Evolutionary conservation across 108 stramenopile species (phyloP).

Genomic region (Cyclotella baltica): DNA sequence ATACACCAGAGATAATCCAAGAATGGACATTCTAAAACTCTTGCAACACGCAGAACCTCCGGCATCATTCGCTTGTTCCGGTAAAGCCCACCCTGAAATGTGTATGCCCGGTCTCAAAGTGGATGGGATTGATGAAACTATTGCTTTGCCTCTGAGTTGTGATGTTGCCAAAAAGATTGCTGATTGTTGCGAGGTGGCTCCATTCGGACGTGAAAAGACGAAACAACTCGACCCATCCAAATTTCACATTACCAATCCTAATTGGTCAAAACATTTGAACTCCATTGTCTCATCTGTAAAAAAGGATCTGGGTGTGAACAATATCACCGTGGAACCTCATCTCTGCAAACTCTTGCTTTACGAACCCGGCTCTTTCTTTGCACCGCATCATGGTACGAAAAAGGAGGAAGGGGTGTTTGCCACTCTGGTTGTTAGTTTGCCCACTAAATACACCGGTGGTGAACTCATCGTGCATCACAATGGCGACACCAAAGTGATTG

Average conservation of each 20-base stretch:
- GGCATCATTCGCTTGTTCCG: slow-evolving; percentile 7
- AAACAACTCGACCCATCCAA: slow-evolving; percentile 39
- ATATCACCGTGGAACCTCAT: slow-evolving; percentile 31
- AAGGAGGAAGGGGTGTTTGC: slow-evolving; percentile 58
- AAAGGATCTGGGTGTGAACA: slow-evolving; percentile 21
- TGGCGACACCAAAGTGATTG: slow-evolving; percentile 15
- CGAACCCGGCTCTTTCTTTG: slow-evolving; percentile 47
- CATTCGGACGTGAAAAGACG: slow-evolving; percentile 38
- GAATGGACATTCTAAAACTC: slow-evolving; percentile 15
- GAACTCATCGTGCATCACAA: slow-evolving; percentile 35
- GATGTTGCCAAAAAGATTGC: slow-evolving; percentile 17
- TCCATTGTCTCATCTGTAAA: slow-evolving; percentile 10
- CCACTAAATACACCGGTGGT: slow-evolving; percentile 28
- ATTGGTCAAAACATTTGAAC: slow-evolving; percentile 16
- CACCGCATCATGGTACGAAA: slow-evolving; percentile 47
- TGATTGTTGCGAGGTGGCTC: slow-evolving; percentile 38
- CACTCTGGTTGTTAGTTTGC: slow-evolving; percentile 47
- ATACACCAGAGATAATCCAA: slow-evolving; percentile 11
- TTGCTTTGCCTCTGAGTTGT: slow-evolving; percentile 28
- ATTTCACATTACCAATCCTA: slow-evolving; percentile 34
- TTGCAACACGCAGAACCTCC: slow-evolving; percentile 19
- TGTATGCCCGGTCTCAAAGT: slow-evolving; percentile 41
- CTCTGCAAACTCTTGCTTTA: slow-evolving; percentile 54
- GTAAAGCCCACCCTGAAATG: background rate
- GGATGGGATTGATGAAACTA: slow-evolving; percentile 31